Evolutionary conservation across 176 grass and related monocot species (phyloP).

Genomic region (Carex myosuroides): DNA sequence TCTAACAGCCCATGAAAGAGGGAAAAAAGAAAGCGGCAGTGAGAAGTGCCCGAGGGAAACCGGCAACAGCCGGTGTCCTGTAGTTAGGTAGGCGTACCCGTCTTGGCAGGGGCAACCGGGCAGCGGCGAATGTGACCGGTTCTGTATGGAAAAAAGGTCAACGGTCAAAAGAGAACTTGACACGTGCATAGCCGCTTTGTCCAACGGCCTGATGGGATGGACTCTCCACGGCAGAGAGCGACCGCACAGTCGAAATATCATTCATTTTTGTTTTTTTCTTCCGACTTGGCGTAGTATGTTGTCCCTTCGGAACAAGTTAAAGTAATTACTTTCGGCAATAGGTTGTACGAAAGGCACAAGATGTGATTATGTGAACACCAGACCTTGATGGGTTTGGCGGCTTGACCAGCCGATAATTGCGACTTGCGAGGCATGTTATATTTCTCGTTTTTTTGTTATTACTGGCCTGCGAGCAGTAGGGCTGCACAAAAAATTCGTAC

Average conservation of each 20-base stretch:
- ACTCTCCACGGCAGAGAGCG: neutral
- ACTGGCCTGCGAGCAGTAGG: too few species aligned
- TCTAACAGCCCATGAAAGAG: neutral
- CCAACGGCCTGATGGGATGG: neutral
- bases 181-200: neutral
- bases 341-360: neutral
- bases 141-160: neutral
- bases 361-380: neutral
- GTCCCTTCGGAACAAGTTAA: neutral
- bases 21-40: neutral
- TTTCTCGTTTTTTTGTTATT: neutral
- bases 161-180: slow-evolving; percentile 19
- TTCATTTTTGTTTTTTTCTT: neutral
- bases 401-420: neutral
- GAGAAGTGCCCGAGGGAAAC: slow-evolving; percentile 3
- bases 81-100: neutral
- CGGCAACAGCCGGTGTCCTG: neutral
- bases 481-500: too few species aligned
- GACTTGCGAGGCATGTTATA: neutral
- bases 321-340: neutral
- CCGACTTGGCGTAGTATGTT: neutral
- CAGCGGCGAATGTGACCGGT: neutral
- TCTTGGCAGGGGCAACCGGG: neutral
- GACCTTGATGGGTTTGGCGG: neutral
- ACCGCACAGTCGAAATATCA: neutral